phyloP scores from a whole-genome alignment of 345 rosid genomes.

The Sonneratia alba region DNA sequence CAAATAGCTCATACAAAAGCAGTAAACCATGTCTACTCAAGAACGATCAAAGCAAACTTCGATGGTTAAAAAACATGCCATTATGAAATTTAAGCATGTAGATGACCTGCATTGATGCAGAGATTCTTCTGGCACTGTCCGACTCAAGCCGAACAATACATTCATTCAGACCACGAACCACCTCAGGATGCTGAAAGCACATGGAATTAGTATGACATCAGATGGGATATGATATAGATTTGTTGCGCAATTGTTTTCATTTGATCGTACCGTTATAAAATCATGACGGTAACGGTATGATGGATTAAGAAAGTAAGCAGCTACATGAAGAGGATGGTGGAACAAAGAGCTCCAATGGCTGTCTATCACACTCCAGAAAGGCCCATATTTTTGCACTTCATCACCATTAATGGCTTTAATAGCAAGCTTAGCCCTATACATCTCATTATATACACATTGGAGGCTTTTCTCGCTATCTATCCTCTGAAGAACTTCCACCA shows the following conservation, averaged over 20 bases:
- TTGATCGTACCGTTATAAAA: slow-evolving; percentile 51
- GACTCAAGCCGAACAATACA: slow-evolving; percentile 79
- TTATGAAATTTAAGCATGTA: not conserved
- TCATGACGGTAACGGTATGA: slow-evolving; percentile 67
- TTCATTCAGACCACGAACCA: slow-evolving; percentile 76
- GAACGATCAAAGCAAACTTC: not conserved
- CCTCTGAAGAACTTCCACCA: slow-evolving; percentile 49
- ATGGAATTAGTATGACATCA: slow-evolving; percentile 13
- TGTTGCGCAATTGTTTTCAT: not conserved
- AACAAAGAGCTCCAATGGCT: slow-evolving; percentile 59
- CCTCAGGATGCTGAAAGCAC: slow-evolving; percentile 57
- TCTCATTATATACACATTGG: slow-evolving; percentile 49
- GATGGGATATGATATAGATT: not conserved
- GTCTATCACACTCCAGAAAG: slow-evolving; percentile 76
- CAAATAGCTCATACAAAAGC: not conserved
- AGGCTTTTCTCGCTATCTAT: slow-evolving; percentile 33
- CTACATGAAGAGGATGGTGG: slow-evolving; percentile 78
- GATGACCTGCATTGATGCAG: slow-evolving; percentile 83
- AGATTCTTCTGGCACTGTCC: slow-evolving; percentile 55
- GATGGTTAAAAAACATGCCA: not conserved
- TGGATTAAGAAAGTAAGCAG: slow-evolving; percentile 90
- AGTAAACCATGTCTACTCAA: not conserved
- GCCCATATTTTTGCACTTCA: slow-evolving; percentile 58
- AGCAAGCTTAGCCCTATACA: slow-evolving; percentile 51
- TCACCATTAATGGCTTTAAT: slow-evolving; percentile 49